These are phyloP conservation scores for Daldinia sp. DNA, from an alignment of 2,329 filamentous ascomycete species.

Conservation along the genomic window DNA sequence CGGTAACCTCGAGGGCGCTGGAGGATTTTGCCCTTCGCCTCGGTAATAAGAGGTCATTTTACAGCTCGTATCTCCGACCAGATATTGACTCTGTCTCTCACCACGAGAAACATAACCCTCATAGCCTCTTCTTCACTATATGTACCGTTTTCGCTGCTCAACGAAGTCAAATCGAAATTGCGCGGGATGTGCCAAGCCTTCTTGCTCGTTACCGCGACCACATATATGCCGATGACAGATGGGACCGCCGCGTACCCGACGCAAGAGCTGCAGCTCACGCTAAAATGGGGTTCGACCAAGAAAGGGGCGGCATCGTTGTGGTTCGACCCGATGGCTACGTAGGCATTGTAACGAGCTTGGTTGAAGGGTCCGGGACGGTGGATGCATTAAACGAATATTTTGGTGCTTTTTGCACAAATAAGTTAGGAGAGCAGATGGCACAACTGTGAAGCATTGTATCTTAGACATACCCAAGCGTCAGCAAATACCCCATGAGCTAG, in stretches of 20 bases:
- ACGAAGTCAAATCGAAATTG: constrained; percentile 78
- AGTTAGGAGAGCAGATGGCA: constrained; percentile 56
- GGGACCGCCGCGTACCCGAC: constrained; percentile 76
- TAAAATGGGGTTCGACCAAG: constrained; percentile 84
- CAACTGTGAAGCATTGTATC: constrained; percentile 52
- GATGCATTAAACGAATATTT: constrained; percentile 90
- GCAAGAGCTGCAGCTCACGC: constrained; percentile 82
- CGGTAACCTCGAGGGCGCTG: constrained; percentile 71
- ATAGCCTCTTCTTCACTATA: constrained; percentile 84
- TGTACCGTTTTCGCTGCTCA: constrained; percentile 79
- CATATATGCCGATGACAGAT: constrained; percentile 87
- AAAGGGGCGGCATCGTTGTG: constrained; percentile 82
- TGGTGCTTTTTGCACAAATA: constrained; percentile 75
- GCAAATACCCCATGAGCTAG: neutral
- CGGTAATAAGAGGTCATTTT: constrained; percentile 77
- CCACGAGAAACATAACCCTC: constrained; percentile 87
- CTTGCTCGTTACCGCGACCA: constrained; percentile 83
- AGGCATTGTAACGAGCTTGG: constrained; percentile 78
- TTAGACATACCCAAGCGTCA: neutral
- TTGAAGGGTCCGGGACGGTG: constrained; percentile 81
- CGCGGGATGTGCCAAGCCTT: constrained; percentile 74
- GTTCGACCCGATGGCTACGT: constrained; percentile 91
- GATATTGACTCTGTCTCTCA: constrained; percentile 75
- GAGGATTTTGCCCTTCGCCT: constrained; percentile 76
- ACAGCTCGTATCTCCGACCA: constrained; percentile 70